Base-by-base conservation (phyloP, 352 stramenopile genomes). In the Globisporangium rhizosaccharum region DNA sequence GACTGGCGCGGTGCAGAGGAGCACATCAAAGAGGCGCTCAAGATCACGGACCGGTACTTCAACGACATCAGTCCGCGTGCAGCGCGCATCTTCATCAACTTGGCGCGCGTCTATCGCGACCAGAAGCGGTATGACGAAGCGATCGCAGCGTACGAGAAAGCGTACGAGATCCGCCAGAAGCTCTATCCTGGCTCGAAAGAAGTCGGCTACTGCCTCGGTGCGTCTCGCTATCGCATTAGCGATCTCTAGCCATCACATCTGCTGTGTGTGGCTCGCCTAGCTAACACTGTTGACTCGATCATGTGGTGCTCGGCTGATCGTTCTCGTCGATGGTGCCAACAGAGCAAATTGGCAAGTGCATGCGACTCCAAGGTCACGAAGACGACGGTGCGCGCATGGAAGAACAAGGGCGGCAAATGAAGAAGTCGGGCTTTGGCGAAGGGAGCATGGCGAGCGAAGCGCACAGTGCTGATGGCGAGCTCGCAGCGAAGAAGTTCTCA, bases 311-410 rank as follows among this genome's bases (percentile, higher is more conserved):
- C 18, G 45, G 12, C 5, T 18, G 41, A n/a, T 46, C 12, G 41
- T 33, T 33, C 8, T 47, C 42, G 42, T 47, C 42, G 5, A n/a
- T 51, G 8, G 46, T 20, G 25, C 12, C 9, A n/a, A 46, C 54
- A 91, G 83, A 93, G 36, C 82, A 91, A 90, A 90, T 93, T 33
- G 84, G 84, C 44, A 88, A 89, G 37, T 91, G 81, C 26, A 71
- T 88, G 57, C 63, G 68, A 2, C 63, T 83, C 0, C 63, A 86
- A 65, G 82, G 82, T 23, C 63, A 81, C 1, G 68, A 86, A 61
- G 79, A 87, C n/a, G 79, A 89, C 56, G 82, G 84, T 18, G 71
- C 72, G 37, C 44, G 59, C 10, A 33, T 86, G 20, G 77, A 89
- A 62, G 71, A 75, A 20, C 65, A 82, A 58, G 79, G 79, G 2